Evolutionary conservation across 2,329 filamentous ascomycete species (phyloP).

Genomic region (Cladosporium sp.): DNA sequence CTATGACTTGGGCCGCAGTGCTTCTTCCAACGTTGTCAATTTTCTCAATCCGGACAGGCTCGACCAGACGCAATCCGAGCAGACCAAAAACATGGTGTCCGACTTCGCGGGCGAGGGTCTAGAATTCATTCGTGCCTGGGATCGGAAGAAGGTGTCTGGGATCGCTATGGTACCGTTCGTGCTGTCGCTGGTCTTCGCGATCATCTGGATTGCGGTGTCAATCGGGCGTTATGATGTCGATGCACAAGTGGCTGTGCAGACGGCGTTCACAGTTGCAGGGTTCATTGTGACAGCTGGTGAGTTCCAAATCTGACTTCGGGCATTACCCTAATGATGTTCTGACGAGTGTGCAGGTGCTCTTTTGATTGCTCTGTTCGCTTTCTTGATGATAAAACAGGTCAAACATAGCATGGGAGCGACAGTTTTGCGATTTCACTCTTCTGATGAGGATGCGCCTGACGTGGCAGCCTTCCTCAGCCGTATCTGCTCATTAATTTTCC

Average conservation of each 20-base stretch:
- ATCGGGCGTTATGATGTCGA: not conserved
- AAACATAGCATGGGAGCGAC: not conserved
- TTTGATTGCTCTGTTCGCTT: not conserved
- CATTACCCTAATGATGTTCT: not conserved
- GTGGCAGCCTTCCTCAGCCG: too few species aligned
- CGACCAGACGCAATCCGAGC: not conserved
- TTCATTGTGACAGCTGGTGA: conserved; percentile 1
- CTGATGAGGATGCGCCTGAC: too few species aligned
- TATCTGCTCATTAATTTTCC: too few species aligned
- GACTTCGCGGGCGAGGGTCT: not conserved
- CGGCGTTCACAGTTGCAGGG: not conserved
- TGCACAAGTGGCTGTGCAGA: conserved; percentile 1
- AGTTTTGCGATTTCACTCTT: not conserved
- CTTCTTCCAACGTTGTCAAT: not conserved
- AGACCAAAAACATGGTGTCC: not conserved
- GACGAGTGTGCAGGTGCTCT: not conserved
- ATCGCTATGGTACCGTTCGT: not conserved
- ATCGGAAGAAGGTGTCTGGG: not conserved
- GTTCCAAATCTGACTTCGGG: not conserved
- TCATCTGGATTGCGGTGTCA: not conserved
- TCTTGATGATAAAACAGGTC: not conserved
- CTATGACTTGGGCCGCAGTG: not conserved
- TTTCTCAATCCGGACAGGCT: not conserved
- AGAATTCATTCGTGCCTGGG: conserved; percentile 3
- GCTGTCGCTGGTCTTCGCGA: not conserved